Evolutionary conservation across 2,329 filamentous ascomycete species (phyloP).

Genomic region (Periglandula ipomoeae): DNA sequence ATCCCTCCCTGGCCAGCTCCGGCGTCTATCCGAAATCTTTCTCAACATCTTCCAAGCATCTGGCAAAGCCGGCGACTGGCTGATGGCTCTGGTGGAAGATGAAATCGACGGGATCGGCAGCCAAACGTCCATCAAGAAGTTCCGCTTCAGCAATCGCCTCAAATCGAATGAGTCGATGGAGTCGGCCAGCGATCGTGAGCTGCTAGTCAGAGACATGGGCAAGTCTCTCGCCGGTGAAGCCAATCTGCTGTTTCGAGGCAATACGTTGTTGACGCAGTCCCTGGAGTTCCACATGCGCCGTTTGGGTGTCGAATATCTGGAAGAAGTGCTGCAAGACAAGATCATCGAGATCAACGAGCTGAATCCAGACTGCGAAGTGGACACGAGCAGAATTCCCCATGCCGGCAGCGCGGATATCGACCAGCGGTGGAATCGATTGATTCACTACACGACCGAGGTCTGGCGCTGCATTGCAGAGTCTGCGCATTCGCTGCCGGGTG

Average conservation of each 20-base stretch:
- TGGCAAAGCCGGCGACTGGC: slow-evolving; percentile 75
- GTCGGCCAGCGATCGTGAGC: slow-evolving; percentile 55
- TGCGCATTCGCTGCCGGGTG: slow-evolving; percentile 65
- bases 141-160: slow-evolving; percentile 62
- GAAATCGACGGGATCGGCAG: slow-evolving; percentile 91
- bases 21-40: slow-evolving; percentile 73
- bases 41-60: slow-evolving; percentile 95
- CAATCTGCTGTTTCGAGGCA: slow-evolving; percentile 90
- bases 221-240: slow-evolving; percentile 78
- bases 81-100: slow-evolving; percentile 87
- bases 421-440: slow-evolving; percentile 72
- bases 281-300: slow-evolving; percentile 94
- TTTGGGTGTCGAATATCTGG: slow-evolving; percentile 84
- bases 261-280: slow-evolving; percentile 86
- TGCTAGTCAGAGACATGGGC: slow-evolving; percentile 66
- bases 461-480: slow-evolving; percentile 78
- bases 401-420: slow-evolving; percentile 59
- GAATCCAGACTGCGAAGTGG: slow-evolving; percentile 90
- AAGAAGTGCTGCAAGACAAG: slow-evolving; percentile 78
- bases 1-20: slow-evolving; percentile 67
- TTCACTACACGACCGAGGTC: slow-evolving; percentile 68
- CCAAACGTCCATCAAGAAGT: slow-evolving; percentile 65
- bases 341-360: slow-evolving; percentile 82
- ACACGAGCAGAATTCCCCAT: slow-evolving; percentile 63
- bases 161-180: slow-evolving; percentile 62